Base-by-base conservation (phyloP, 108 stramenopile species). In the Mayamaea pseudoterrestris region DNA sequence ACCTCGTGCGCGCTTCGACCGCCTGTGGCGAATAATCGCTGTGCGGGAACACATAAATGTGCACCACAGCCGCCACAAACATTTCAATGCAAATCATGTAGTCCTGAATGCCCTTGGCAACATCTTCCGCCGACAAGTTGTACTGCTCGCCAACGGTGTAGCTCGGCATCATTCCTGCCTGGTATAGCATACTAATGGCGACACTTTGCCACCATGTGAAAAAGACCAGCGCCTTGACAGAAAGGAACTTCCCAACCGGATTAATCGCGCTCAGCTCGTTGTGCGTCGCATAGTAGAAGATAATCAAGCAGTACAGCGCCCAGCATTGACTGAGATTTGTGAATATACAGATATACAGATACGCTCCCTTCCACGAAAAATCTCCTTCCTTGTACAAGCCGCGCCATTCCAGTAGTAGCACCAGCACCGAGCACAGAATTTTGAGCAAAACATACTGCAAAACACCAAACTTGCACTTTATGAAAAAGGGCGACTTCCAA, bases 11-110 rank as follows among this genome's bases (percentile, higher is more conserved):
- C 12, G 74, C 73, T 21, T 60, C 57, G 25, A 87, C 71, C 3
- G 76, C 80, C 36, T 80, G 71, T 18, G 73, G 60, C 27, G 62
- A 49, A 50, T 88, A 96, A 47, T 96, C 91, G 30, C 71, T 74
- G 61, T 93, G 94, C 0, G 91, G 83, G 53, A 95, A 98, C n/a
- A 93, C 90, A 60, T 79, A 89, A 21, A 78, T 78, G 53, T 95
- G 93, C 16, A 91, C 89, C 43, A 94, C 69, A 1, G 94, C 93
- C 18, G 81, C 90, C 23, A 83, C 39, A 53, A 95, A 90, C 94
- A 98, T 98, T 65, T 98, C 97, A 14, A 98, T 78, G 47, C 97
- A 98, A 59, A 98, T 96, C 45, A 96, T 58, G 57, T 85, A 94
- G 66, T 95, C 93, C 68, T 98, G 95, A 27, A 96, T 46, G 17